Percentiles rank a stretch among this genome's conserved stretches.
Conservation (phyloP, 805 yeast genomes). For the Wickerhamomyces rabaulensis region DNA sequence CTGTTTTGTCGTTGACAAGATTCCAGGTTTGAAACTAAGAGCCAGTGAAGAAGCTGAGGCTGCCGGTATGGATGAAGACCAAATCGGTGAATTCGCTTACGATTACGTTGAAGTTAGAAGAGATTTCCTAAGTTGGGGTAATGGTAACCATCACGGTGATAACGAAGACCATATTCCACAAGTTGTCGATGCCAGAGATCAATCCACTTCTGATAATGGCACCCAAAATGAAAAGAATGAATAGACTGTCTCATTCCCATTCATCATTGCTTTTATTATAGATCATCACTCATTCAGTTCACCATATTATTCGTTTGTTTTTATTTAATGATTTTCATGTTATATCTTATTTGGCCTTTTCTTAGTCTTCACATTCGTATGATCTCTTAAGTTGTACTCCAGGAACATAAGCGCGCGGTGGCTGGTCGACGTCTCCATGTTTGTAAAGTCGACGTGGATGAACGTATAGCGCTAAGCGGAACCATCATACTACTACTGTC, state of each 20-base stretch:
- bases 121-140: slow-evolving; percentile 60
- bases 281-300: background rate
- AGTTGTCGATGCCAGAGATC: slow-evolving; percentile 5
- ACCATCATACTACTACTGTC: too few species aligned
- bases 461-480: too few species aligned
- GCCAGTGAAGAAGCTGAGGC: slow-evolving; percentile 83
- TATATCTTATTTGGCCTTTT: background rate
- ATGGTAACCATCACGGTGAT: slow-evolving; percentile 5
- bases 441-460: too few species aligned
- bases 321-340: background rate
- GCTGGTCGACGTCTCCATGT: too few species aligned
- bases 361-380: too few species aligned
- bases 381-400: too few species aligned
- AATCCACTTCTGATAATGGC: slow-evolving; percentile 3
- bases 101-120: slow-evolving; percentile 96
- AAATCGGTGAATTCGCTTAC: slow-evolving; percentile 97
- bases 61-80: slow-evolving; percentile 91
- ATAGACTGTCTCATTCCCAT: background rate
- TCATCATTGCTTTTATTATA: background rate
- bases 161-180: slow-evolving; percentile 10
- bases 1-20: slow-evolving; percentile 65
- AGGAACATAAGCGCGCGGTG: too few species aligned
- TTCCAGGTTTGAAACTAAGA: slow-evolving; percentile 79
- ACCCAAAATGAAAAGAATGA: slow-evolving; percentile 3
- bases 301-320: background rate